Evolutionary conservation across 2,329 filamentous ascomycete genomes (phyloP), one percentile per base, ranked within the genome.

Genomic region (Trichoderma sp.): DNA sequence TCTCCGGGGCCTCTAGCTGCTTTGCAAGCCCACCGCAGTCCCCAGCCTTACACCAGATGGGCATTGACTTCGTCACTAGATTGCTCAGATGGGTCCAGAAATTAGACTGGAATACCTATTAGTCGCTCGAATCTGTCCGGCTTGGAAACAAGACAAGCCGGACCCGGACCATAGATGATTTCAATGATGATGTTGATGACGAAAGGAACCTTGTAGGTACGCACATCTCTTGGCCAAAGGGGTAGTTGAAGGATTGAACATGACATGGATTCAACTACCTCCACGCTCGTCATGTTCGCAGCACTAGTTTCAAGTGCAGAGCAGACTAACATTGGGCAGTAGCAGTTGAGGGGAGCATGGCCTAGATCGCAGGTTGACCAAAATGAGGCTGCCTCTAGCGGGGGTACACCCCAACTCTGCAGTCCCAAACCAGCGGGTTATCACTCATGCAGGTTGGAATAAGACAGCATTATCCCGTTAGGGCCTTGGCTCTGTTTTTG

Each of bases 41-140:
- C 30, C 68, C 68, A 70, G 43, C 58, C 68, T 57, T 70, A 57
- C 55, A 39, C 32, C 23, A 39, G 55, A 64, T 34, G 57, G 66
- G 55, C 39, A 53, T 43, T 32, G 26, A 17, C 43, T 28, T 68
- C 55, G 66, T 68, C 66, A 68, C 66, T 68, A 59, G 55, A 26
- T 39, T 50, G 6, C 28, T 28, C 3, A 47, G 9, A 61, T 61
- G 66, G 66, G 55, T 50, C 66, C 55, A 50, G n/a, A 9, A 47
- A n/a, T 62, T 28, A 61, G 26, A 23, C 20, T 36, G 66, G n/a
- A 43, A n/a, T 43, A 9, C 39, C 39, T 43, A 12, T 0, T 20
- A 26, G 50, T 68, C 6, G 20, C 39, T 53, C 6, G 28, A 62
- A 62, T 69, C 36, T 53, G 4, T 62, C 66, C 28, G 39, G 17